Base-by-base conservation (phyloP, 1,139 yeast species). In the Pichia sp. region DNA sequence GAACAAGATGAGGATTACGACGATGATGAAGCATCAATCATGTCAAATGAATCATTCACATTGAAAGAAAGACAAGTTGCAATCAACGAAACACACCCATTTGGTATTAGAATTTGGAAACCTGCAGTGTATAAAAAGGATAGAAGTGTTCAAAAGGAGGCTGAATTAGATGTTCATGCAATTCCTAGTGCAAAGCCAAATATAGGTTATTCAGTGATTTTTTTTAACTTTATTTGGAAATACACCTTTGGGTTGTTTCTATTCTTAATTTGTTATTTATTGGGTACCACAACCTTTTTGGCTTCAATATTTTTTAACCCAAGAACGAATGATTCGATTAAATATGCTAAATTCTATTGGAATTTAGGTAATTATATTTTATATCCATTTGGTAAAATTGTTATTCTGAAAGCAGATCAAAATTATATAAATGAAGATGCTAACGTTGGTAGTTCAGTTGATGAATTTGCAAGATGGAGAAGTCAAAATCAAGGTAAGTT, bases 31-130 rank as follows among this genome's bases (percentile, higher is more conserved):
- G 71, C 74, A 1, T 77, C 87, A 0, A 61, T 76, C 1, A 67
- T 72, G 3, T 78, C 94, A 0, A 64, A 78, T 26, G 97, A 89
- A 59, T 84, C 95, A 1, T 81, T 86, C 57, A 92, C 96, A n/a
- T 71, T 92, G 49, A 73, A 92, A 50, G 96, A 90, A 55, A 80
- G 97, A 54, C 98, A 92, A 64, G 89, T 87, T 54, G 98, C 98
- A 4, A 94, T 92, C 62, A 92, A 92, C 60, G 82, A 87, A 45
- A 89, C 97, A 1, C 98, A 94, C 67, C 98, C 98, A 0, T 92
- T 92, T 61, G 98, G 98, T 73, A 89, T 92, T 43, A 84, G 96
- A 63, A 87, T 92, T 56, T 92, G 98, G 98, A 92, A 92, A 60
- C 98, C 98, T 1, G 96, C 98, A 2, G 72, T 92, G 49, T 92